These are phyloP conservation scores for Raffaelea albimanens DNA, from an alignment of 2,329 filamentous ascomycete species.

Conservation along the genomic window DNA sequence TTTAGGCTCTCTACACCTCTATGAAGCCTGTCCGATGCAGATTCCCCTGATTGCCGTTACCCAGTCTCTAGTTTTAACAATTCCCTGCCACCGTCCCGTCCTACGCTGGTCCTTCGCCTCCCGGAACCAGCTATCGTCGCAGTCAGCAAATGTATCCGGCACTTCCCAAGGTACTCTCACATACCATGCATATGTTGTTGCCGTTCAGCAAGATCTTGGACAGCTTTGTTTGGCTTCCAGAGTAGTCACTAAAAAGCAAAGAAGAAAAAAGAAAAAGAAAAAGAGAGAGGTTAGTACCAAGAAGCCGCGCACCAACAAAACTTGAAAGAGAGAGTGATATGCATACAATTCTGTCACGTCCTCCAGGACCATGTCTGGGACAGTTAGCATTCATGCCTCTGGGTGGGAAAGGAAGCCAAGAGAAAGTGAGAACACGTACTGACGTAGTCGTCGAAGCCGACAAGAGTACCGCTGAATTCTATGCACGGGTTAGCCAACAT, in stretches of 20 bases:
- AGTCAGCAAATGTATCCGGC: not conserved
- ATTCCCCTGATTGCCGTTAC: too few relatives aligned
- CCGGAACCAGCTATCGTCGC: constrained; percentile 56
- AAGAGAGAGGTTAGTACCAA: too few relatives aligned
- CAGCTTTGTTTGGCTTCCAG: constrained; percentile 77
- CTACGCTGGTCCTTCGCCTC: constrained; percentile 58
- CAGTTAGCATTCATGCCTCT: too few relatives aligned
- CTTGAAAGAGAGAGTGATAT: constrained; percentile 1
- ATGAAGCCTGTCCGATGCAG: too few relatives aligned
- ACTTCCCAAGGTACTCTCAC: constrained; percentile 13
- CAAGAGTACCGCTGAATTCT: constrained; percentile 93
- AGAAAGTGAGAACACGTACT: constrained; percentile 56
- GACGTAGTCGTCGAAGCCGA: constrained; percentile 98
- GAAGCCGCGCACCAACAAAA: too few relatives aligned
- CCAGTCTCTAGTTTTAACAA: too few relatives aligned
- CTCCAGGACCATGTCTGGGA: constrained; percentile 88
- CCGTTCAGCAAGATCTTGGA: constrained; percentile 93
- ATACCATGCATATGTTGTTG: constrained; percentile 99
- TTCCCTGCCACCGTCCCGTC: not conserved
- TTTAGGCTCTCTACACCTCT: too few relatives aligned
- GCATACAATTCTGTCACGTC: constrained; percentile 95
- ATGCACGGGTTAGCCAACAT: constrained; percentile 7
- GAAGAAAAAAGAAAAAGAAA: too few relatives aligned
- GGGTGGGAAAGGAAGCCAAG: constrained; percentile 15
- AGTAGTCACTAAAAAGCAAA: constrained; percentile 93